Percentiles rank a stretch among this genome's conserved stretches.
Evolutionary conservation across 805 yeast species (phyloP).

Genomic region (Starmerella asiatica): DNA sequence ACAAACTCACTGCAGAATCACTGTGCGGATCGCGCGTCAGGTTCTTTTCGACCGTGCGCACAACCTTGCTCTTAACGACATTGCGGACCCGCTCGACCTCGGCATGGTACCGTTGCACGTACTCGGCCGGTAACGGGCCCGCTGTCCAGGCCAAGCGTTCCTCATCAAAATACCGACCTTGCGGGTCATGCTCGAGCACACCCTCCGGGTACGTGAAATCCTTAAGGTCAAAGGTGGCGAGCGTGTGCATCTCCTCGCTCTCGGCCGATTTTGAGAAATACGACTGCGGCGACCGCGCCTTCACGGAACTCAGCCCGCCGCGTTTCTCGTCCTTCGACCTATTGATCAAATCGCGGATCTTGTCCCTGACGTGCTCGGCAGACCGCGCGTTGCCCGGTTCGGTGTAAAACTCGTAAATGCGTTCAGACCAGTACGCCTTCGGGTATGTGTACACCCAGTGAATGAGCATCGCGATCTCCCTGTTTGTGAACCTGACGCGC

Average conservation of each 20-base stretch:
- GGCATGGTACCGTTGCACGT: slow-evolving; percentile 11
- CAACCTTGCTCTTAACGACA: slow-evolving; percentile 11
- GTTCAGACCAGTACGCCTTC: slow-evolving; percentile 12
- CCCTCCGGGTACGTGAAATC: slow-evolving; percentile 16
- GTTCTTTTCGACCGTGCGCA: slow-evolving; percentile 7
- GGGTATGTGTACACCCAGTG: slow-evolving; percentile 16
- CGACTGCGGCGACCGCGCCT: slow-evolving; percentile 5
- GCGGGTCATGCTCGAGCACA: slow-evolving; percentile 9
- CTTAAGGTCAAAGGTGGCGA: slow-evolving; percentile 11
- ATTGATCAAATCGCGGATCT: slow-evolving; percentile 16
- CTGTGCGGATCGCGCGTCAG: background rate
- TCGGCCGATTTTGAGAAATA: slow-evolving; percentile 7
- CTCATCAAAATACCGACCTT: slow-evolving; percentile 16
- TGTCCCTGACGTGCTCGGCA: slow-evolving; percentile 18
- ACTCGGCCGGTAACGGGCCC: slow-evolving; percentile 12
- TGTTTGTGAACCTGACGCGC: slow-evolving; percentile 18
- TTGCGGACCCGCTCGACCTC: slow-evolving; percentile 11
- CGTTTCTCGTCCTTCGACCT: slow-evolving; percentile 7
- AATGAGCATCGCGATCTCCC: slow-evolving; percentile 18
- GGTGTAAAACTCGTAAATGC: slow-evolving; percentile 13
- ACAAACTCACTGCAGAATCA: background rate
- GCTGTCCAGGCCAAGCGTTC: slow-evolving; percentile 14
- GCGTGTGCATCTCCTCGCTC: slow-evolving; percentile 5
- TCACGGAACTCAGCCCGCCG: slow-evolving; percentile 13
- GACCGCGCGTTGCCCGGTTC: slow-evolving; percentile 8